phyloP scores from a whole-genome alignment of 257 asterid genomes.

The Solanum paucissectum region DNA sequence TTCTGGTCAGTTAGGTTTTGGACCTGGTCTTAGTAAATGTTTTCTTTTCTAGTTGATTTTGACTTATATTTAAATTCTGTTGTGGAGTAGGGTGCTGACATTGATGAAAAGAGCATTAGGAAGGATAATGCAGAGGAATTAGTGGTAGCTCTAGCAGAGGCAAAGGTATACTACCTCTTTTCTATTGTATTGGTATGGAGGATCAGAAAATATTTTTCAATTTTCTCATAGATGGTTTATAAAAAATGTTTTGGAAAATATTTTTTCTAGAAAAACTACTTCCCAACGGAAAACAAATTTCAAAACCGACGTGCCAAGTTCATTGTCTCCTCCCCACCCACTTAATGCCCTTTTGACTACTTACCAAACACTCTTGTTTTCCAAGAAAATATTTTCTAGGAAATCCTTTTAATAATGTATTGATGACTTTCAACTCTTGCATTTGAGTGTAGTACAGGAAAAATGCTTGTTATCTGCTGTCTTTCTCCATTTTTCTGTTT shows the following conservation, averaged over 20 bases:
- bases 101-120: conserved; percentile 74
- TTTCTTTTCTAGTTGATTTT: neutral
- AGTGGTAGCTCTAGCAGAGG: conserved; percentile 78
- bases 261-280: neutral
- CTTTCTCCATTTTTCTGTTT: neutral
- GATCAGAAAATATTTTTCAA: too few species aligned
- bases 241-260: too few species aligned
- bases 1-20: neutral
- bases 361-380: neutral
- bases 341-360: too few species aligned
- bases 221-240: neutral
- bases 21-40: neutral
- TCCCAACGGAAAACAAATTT: too few species aligned
- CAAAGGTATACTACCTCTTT: conserved; percentile 39
- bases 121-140: conserved; percentile 69
- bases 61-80: neutral
- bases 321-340: neutral
- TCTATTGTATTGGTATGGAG: neutral
- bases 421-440: neutral
- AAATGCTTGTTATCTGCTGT: neutral
- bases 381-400: neutral
- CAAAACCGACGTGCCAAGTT: neutral
- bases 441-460: neutral
- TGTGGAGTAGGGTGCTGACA: conserved; percentile 57
- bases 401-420: neutral